Conservation (phyloP, 495 filamentous ascomycete species). For the Lasiosphaeriaceae sp. region DNA sequence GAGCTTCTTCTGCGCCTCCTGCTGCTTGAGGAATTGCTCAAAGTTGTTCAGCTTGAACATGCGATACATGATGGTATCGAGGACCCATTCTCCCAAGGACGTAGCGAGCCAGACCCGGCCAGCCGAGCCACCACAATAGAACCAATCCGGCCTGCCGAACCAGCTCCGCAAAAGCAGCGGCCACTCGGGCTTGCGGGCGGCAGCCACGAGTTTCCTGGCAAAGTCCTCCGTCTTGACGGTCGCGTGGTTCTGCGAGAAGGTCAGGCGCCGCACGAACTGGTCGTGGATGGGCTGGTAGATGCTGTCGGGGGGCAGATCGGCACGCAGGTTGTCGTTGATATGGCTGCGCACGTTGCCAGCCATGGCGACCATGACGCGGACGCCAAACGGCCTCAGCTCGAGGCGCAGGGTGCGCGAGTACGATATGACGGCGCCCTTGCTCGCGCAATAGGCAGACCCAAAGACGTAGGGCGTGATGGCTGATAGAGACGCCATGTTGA, state of each 20-base stretch:
- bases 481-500: conserved; percentile 52
- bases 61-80: conserved; percentile 28
- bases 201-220: conserved; percentile 31
- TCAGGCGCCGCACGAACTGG: conserved; percentile 40
- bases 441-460: conserved; percentile 49
- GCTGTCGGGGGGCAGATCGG: conserved; percentile 34
- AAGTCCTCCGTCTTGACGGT: conserved; percentile 39
- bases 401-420: conserved; percentile 51
- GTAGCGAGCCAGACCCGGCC: conserved; percentile 24
- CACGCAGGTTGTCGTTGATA: conserved; percentile 36
- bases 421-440: conserved; percentile 48
- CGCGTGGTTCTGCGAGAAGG: conserved; percentile 41
- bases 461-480: conserved; percentile 45
- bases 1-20: conserved; percentile 13
- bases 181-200: conserved; percentile 32
- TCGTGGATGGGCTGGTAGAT: conserved; percentile 38
- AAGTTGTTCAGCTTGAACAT: conserved; percentile 30
- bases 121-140: conserved; percentile 42
- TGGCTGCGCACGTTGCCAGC: conserved; percentile 47
- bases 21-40: conserved; percentile 19
- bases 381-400: conserved; percentile 51
- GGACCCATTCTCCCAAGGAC: conserved; percentile 39
- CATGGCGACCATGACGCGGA: conserved; percentile 52
- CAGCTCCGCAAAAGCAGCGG: conserved; percentile 33
- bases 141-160: conserved; percentile 47